phyloP scores from a whole-genome alignment of 495 filamentous ascomycete genomes.

The Usnea hakonensis region DNA sequence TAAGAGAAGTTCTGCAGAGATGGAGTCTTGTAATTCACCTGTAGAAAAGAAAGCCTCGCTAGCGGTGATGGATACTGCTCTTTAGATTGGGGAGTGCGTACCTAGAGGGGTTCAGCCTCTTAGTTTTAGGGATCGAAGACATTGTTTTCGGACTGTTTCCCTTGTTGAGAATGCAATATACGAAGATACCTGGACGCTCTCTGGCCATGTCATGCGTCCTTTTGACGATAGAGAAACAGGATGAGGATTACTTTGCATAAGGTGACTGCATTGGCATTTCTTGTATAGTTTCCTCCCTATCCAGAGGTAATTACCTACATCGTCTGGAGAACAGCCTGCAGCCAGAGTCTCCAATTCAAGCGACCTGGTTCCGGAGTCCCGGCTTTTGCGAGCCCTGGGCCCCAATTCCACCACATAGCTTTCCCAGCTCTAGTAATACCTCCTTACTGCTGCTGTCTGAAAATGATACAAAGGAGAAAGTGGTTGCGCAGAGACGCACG shows the following conservation, averaged over 20 bases:
- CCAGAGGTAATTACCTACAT: not conserved
- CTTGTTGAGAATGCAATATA: not conserved
- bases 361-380: not conserved
- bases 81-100: no score
- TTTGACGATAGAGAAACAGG: not conserved
- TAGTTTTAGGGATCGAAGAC: no score
- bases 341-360: not conserved
- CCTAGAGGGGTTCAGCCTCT: no score
- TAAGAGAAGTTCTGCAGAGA: no score
- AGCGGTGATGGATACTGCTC: no score
- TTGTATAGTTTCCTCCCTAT: not conserved
- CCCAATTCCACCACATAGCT: not conserved
- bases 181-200: not conserved
- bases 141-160: no score
- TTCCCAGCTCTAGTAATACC: not conserved
- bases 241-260: not conserved
- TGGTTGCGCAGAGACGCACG: not conserved
- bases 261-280: not conserved
- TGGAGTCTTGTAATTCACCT: no score
- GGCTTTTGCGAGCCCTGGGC: not conserved
- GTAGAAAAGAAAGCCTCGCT: no score
- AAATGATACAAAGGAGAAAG: not conserved
- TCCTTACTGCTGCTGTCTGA: not conserved
- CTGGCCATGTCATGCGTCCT: not conserved
- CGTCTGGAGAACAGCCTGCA: not conserved